phyloP scores from a whole-genome alignment of 2,329 filamentous ascomycete genomes.

The Apiospora phragmitis region DNA sequence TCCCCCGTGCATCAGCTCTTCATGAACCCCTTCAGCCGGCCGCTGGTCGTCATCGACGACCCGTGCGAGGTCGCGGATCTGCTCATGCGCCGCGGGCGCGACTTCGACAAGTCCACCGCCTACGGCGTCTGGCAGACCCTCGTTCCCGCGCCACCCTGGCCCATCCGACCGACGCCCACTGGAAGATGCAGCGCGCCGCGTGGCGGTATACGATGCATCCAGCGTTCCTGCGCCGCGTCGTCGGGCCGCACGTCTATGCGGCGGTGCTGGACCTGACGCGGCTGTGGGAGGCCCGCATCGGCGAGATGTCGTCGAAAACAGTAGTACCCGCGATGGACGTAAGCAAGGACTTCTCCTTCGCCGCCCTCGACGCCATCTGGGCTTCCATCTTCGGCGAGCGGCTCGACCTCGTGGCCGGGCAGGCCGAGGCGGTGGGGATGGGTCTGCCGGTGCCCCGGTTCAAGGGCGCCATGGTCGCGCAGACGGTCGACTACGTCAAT shows the following conservation, averaged over 20 bases:
- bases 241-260: conserved; percentile 15
- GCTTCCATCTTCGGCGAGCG: not conserved
- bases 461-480: conserved; percentile 18
- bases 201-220: conserved; percentile 23
- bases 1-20: conserved; percentile 18
- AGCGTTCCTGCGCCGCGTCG: conserved; percentile 18
- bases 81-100: conserved; percentile 21
- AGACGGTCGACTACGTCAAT: conserved; percentile 17
- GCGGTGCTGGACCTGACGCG: conserved; percentile 15
- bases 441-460: not conserved
- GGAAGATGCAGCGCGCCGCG: conserved; percentile 16
- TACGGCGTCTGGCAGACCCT: conserved; percentile 24
- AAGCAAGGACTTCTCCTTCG: not conserved
- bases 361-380: not conserved
- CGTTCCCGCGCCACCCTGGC: conserved; percentile 25
- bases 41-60: conserved; percentile 22
- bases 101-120: conserved; percentile 31
- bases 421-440: not conserved
- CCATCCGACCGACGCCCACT: conserved; percentile 13
- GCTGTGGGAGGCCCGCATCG: conserved; percentile 15
- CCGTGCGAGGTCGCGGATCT: conserved; percentile 23
- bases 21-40: conserved; percentile 19
- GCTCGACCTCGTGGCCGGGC: not conserved
- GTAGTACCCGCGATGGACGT: not conserved
- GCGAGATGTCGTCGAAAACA: no score